A percentile compares a stretch with the other conserved stretches of the same genome.
These are phyloP conservation scores for Massariosphaeria phaeospora DNA, from an alignment of 495 filamentous ascomycete species.

Conservation along the genomic window DNA sequence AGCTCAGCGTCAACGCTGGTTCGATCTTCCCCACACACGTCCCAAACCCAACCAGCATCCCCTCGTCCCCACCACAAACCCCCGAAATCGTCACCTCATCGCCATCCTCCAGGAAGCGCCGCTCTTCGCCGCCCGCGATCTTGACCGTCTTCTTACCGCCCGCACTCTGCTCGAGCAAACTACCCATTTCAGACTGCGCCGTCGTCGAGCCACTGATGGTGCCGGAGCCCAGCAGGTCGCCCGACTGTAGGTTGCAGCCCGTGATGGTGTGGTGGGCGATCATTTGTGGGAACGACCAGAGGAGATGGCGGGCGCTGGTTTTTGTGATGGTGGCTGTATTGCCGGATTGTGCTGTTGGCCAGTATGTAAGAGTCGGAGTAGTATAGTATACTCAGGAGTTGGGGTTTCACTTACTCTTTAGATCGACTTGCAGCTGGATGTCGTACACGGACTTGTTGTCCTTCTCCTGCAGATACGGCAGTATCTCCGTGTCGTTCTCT, in stretches of 20 bases:
- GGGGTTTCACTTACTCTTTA: no score
- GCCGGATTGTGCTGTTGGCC: conserved; percentile 48
- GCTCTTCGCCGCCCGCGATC: conserved; percentile 63
- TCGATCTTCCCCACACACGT: conserved; percentile 41
- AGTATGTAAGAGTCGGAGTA: not conserved
- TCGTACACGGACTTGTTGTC: conserved; percentile 62
- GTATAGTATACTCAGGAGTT: conserved; percentile 35
- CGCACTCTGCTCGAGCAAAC: conserved; percentile 74
- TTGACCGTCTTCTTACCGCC: conserved; percentile 62
- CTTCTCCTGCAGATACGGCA: conserved; percentile 66
- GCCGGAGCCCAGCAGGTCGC: conserved; percentile 82
- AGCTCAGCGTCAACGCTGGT: conserved; percentile 34
- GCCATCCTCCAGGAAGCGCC: conserved; percentile 78
- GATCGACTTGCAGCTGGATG: conserved; percentile 67
- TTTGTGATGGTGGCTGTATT: conserved; percentile 59
- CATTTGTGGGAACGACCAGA: conserved; percentile 95
- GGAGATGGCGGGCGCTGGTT: conserved; percentile 64
- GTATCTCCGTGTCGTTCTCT: conserved; percentile 58
- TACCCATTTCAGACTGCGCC: conserved; percentile 60
- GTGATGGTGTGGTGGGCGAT: conserved; percentile 83
- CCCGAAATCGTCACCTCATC: conserved; percentile 72
- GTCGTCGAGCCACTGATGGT: conserved; percentile 74
- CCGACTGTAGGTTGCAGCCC: conserved; percentile 74
- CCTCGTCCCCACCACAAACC: conserved; percentile 50
- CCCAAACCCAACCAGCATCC: conserved; percentile 44